phyloP scores from a whole-genome alignment of 129 eudicot species.

The Flaveria trinervia region DNA sequence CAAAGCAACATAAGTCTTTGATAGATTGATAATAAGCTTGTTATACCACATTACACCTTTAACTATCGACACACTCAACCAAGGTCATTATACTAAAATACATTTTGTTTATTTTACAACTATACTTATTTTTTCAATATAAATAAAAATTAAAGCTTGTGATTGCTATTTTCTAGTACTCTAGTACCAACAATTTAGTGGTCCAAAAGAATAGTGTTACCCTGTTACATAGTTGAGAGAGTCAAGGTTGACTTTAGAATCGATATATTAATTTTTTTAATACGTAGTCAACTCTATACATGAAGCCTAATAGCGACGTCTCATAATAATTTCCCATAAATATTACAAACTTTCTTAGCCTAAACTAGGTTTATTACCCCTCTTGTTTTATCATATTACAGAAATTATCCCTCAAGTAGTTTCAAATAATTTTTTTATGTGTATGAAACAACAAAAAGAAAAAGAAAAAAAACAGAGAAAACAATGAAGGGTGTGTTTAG shows the following conservation, averaged over 20 bases:
- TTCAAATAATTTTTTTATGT: not conserved
- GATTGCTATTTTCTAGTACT: too few species aligned
- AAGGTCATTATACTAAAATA: too few species aligned
- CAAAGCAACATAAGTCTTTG: too few species aligned
- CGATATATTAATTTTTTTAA: not conserved
- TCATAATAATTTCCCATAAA: not conserved
- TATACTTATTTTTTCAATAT: not conserved
- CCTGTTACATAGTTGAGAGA: not conserved
- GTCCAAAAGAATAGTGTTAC: not conserved
- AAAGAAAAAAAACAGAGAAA: not conserved
- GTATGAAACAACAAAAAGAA: not conserved
- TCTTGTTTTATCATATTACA: constrained; percentile 5
- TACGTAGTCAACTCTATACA: not conserved
- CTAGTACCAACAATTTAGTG: not conserved
- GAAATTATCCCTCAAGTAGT: not conserved
- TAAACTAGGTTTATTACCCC: not conserved
- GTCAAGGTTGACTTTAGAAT: not conserved
- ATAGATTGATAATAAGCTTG: too few species aligned
- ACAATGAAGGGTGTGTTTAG: not conserved
- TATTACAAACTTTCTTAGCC: not conserved
- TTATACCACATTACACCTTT: too few species aligned
- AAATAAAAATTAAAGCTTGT: not conserved
- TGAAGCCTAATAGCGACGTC: not conserved
- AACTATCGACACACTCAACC: too few species aligned
- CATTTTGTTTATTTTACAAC: not conserved